Base-by-base conservation (phyloP, 306 rosid species). In the Dalbergia cochinchinensis region DNA sequence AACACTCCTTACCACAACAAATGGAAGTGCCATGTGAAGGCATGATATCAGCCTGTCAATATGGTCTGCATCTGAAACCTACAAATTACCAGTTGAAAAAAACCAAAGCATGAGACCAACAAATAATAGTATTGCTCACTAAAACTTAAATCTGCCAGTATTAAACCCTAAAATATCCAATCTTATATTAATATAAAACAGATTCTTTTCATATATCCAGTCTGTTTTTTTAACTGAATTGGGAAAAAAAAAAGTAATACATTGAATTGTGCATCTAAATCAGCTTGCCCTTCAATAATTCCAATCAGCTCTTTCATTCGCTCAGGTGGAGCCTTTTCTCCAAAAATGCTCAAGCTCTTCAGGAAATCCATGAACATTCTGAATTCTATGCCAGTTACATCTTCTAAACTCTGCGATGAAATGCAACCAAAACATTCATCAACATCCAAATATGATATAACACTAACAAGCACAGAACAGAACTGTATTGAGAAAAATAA, bases 211-310 rank as follows among this genome's bases (percentile, higher is more conserved):
- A 14, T 48, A 61, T 20, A 50, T 31, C 19, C 34, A 37, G 5
- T 61, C 41, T 50, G 66, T 37, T 57, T 37, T 37, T 63, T 16
- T 53, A 47, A 69, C 13, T 15, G 55, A 18, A 6, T 54, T 7
- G 15, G 11, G 9, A 13, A 11, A 20, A 41, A 61, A 60, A 62
- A 9, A 62, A 44, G 59, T 53, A 78, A 91, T 89, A 95, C 99
- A 82, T 88, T 91, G 90, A 95, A 95, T 71, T 81, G 88, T 61
- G 93, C 88, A 84, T 90, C 92, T 78, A 90, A 86, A 82, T 95
- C 99, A 80, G 97, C 99, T 88, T 95, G 99, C 70, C 93, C 96
- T 89, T 95, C 99, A 85, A 95, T 80, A 62, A 95, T 90, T 82
- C 90, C 99, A 82, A 95, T 88, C 19, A 95, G 92, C 84, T 95